Evolutionary conservation across 345 rosid species (phyloP).

Genomic region (Lenwebbia sp.): DNA sequence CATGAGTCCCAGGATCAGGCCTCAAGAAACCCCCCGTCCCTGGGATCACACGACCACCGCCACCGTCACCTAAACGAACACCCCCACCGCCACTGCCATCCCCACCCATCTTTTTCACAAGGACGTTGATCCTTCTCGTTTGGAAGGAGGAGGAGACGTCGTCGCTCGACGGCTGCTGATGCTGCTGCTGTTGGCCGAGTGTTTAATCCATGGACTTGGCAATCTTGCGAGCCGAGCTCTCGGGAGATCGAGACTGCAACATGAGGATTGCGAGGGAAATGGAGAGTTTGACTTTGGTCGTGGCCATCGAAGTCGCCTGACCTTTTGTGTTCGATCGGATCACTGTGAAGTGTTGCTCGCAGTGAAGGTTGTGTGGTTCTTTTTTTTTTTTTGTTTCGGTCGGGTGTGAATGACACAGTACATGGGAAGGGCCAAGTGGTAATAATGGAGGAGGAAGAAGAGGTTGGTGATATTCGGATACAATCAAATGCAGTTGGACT

Average conservation of each 20-base stretch:
- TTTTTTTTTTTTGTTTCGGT: too few relatives aligned
- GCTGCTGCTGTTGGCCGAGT: neutral
- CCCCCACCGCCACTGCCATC: too few relatives aligned
- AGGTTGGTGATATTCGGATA: neutral
- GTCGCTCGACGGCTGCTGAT: neutral
- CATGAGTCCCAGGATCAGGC: too few relatives aligned
- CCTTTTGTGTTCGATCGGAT: too few relatives aligned
- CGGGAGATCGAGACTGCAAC: neutral
- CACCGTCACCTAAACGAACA: too few relatives aligned
- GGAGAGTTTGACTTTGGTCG: neutral
- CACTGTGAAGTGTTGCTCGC: too few relatives aligned
- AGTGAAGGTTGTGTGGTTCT: too few relatives aligned
- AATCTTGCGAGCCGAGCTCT: neutral
- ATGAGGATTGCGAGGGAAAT: neutral
- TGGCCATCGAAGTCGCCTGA: neutral
- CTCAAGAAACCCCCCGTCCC: too few relatives aligned
- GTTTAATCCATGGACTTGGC: neutral
- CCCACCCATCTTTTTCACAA: too few relatives aligned
- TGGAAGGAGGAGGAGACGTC: neutral
- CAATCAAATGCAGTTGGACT: neutral
- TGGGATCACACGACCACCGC: too few relatives aligned
- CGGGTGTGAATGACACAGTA: too few relatives aligned
- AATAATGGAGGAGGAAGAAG: neutral
- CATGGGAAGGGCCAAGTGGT: too few relatives aligned
- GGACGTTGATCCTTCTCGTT: neutral